Base-by-base conservation (phyloP, 1,284 basidiomycete genomes). In the Apiotrichum gracile region DNA sequence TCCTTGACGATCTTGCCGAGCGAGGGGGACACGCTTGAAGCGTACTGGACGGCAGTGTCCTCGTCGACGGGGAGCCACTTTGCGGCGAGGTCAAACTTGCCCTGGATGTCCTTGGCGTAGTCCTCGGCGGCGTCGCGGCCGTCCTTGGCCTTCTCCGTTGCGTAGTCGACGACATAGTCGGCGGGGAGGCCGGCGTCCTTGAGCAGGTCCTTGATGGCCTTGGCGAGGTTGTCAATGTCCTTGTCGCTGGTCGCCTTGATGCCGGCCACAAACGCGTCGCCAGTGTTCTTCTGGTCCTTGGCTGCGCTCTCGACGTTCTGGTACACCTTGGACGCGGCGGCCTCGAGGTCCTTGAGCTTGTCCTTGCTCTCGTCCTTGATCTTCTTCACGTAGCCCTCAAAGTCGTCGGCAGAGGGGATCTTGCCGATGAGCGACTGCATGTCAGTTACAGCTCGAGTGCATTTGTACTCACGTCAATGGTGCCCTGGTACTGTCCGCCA, bases 141-240 rank as follows among this genome's bases (percentile, higher is more conserved):
- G 35, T 71, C 70, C 46, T 69, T 58, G 27, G 61, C 62, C 62
- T 68, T 69, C 56, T 57, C 41, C 45, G 63, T 62, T 41, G 72
- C 49, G 65, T 67, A 73, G 12, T 53, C 48, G 54, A 74, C 70
- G 47, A 68, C 62, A 17, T 54, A 47, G 51, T 73, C 71, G 26
- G 70, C 69, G 14, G 73, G 71, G 17, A 75, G 51, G 48, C 73
- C 73, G 21, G 68, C 71, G 45, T 67, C 66, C 57, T 69, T 71
- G 49, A 68, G 68, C n/a, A 67, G 60, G 42, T 64, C 63, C 59
- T 70, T 71, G 54, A 72, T 49, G 61, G 71, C 63, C 51, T 67
- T 60, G 64, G 73, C 55, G 19, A 75, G 51, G 40, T 64, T 59
- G 51, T 75, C 69, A 52, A 73, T 59, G 56, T 75, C 73, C 51